These are phyloP conservation scores for Polygonum aviculare DNA, from an alignment of 148 eudicot species.

Conservation along the genomic window DNA sequence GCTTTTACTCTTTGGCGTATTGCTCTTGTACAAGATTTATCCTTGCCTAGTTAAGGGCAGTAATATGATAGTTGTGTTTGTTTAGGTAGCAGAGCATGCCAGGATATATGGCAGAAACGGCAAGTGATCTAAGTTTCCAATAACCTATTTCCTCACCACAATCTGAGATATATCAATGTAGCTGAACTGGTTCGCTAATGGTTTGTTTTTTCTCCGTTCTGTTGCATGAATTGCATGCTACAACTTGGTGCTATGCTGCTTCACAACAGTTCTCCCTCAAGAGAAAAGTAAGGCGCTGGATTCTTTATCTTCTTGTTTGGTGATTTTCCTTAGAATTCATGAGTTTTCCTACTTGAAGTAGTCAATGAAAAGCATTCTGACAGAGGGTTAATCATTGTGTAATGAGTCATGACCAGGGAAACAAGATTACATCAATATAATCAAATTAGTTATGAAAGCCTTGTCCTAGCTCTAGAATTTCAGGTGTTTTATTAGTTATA, in stretches of 20 bases:
- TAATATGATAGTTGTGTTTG: not conserved
- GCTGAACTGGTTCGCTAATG: not conserved
- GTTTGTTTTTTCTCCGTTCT: slow-evolving; percentile 1
- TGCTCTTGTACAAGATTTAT: not conserved
- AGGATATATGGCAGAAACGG: slow-evolving; percentile 83
- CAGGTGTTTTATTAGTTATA: not conserved
- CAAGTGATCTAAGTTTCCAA: slow-evolving; percentile 17
- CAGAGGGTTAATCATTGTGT: not conserved
- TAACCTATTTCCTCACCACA: not conserved
- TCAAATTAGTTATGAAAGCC: not conserved
- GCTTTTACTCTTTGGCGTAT: not conserved
- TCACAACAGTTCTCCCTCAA: slow-evolving; percentile 77
- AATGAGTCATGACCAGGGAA: not conserved
- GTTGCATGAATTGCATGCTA: slow-evolving; percentile 1
- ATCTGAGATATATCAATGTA: not conserved
- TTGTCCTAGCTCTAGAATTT: not conserved
- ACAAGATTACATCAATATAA: not conserved
- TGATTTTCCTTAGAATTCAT: not conserved
- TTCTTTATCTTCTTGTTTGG: not conserved
- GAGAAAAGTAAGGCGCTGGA: slow-evolving; percentile 63
- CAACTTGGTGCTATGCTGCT: slow-evolving; percentile 27
- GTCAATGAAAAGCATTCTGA: not conserved
- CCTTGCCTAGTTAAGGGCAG: not conserved
- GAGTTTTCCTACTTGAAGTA: not conserved
- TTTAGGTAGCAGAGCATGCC: slow-evolving; percentile 73